Base-by-base conservation (phyloP, 805 yeast genomes). In the Myxozyma sirexii region DNA sequence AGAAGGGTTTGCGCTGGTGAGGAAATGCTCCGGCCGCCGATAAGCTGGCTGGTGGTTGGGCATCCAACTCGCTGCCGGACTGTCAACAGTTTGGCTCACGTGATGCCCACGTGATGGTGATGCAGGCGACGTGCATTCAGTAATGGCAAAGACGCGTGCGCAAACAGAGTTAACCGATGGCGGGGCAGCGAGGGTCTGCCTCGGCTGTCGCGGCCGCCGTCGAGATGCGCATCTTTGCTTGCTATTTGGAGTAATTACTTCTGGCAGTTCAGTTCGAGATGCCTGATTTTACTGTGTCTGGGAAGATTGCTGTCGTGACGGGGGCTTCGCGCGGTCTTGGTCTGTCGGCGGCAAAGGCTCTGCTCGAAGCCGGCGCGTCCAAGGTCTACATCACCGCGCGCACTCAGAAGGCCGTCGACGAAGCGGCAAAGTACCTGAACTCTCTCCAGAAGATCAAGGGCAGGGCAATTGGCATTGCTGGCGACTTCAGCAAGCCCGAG, bases 301-400 rank as follows among this genome's bases (percentile, higher is more conserved):
- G 58, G 13, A 62, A 62, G 29, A 31, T 37, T 8, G 66, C 66
- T 17, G 49, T 62, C 31, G 61, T 62, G 21, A 59, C 66, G 19
- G 66, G 66, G 17, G 65, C 59, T 37, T 82, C 90, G 26, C 77
- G 92, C 67, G 93, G 93, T 0, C 81, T 87, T 49, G 93, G 93
- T 0, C 80, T 84, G 44, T 74, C 82, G 69, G 83, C 86, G 72
- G 88, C 89, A 17, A 88, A 84, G 69, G 83, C 82, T 1, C 77
- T 85, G 43, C 80, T 86, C 4, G 71, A 75, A 47, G 82, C 83
- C 58, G 90, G 90, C 0, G 89, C 88, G 2, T 74, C 81, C 38
- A 75, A 80, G 26, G 83, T 87, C 24, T 82, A 82, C 61, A 80
- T 87, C 62, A 80, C 87, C 4, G 84, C 90, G 3, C 79, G 93